phyloP scores from a whole-genome alignment of 2,329 filamentous ascomycete genomes.

The Apiospora pterosperma region DNA sequence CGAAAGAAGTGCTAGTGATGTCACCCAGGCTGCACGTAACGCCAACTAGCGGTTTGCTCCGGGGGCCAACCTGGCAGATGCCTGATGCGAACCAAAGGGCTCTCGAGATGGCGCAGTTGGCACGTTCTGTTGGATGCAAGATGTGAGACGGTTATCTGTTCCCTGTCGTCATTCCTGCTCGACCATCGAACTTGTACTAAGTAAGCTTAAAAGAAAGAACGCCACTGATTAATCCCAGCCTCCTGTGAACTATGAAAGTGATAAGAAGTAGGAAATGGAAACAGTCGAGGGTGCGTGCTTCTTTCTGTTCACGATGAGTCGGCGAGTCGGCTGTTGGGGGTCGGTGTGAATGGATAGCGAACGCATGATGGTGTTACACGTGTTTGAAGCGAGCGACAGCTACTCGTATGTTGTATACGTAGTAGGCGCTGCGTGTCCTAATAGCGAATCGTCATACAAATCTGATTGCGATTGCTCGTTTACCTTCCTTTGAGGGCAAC shows the following conservation, averaged over 20 bases:
- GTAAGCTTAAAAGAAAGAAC: neutral
- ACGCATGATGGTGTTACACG: neutral
- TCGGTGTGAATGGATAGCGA: neutral
- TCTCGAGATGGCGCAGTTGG: neutral
- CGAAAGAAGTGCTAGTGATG: too few relatives aligned
- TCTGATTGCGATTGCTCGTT: neutral
- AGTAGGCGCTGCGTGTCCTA: neutral
- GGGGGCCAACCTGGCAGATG: neutral
- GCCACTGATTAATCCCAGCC: neutral
- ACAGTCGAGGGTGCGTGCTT: too few relatives aligned
- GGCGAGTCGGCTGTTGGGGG: neutral
- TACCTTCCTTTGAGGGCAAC: slow-evolving; percentile 4
- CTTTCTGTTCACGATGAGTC: too few relatives aligned
- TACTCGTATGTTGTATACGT: too few relatives aligned
- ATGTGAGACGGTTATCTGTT: neutral
- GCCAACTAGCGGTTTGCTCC: neutral
- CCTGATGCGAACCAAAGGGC: slow-evolving; percentile 1
- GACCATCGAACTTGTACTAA: too few relatives aligned
- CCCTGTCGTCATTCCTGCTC: neutral
- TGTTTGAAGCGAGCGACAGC: neutral
- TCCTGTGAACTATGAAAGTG: neutral
- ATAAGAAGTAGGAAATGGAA: neutral
- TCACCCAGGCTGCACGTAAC: neutral
- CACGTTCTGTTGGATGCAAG: neutral
- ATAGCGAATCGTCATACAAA: slow-evolving; percentile 1